Base-by-base conservation (phyloP, 805 yeast genomes). In the Kodamaea leandrae region DNA sequence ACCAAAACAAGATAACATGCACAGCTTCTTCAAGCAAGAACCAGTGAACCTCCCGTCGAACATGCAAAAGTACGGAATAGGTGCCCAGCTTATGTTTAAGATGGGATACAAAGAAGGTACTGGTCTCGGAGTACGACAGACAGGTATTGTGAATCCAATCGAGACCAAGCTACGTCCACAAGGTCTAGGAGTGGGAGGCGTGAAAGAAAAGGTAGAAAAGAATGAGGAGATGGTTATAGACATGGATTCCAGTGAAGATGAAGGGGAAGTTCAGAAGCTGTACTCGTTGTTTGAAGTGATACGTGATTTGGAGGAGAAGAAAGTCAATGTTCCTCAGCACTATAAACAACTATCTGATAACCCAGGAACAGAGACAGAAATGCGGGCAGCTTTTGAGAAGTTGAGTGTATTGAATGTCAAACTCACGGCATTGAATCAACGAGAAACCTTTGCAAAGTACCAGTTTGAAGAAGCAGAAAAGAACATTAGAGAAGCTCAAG, bases 71-170 rank as follows among this genome's bases (percentile, higher is more conserved):
- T 89, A 90, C 55, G 98, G 98, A 5, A 78, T 88, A 27, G 98
- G 98, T 26, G 96, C 96, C 2, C 63, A 73, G 37, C 64, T 91
- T 37, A 60, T 91, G 64, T 71, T 78, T 45, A 76, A 80, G 47
- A 90, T 91, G 98, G 99, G 99, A 0, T 90, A 86, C 61, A 72
- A 74, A 6, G 76, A 76, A 29, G 98, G 99, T 0, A 69, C 76
- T 52, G 98, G 97, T 0, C 71, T 91, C n/a, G 99, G 99, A 2
- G 66, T 66, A 4, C 58, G 71, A 17, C 78, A 80, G 1, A 74
- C 74, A 37, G 99, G 99, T 32, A 87, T 88, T 1, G 72, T 74
- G 0, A 77, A 73, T n/a, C 97, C 98, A 0, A 80, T 91, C 5
- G 83, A 86, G 46, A 83, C 86, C 3, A 74, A 75, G 39, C 57